Base-by-base conservation (phyloP, 805 yeast species). In the Pichia insulana region DNA sequence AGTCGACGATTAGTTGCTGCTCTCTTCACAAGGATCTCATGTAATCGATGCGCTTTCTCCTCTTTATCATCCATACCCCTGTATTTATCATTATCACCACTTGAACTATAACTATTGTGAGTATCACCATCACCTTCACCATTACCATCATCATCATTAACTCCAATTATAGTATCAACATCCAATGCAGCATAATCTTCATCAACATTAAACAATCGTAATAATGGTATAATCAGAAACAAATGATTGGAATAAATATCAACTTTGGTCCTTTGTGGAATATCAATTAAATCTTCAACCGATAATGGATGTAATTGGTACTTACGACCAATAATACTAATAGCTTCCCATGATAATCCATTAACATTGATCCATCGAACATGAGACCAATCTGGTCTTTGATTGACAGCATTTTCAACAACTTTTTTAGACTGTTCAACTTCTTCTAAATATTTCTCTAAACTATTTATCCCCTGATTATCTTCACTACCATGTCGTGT, bases 321-420 rank as follows among this genome's bases (percentile, higher is more conserved):
- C 38, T 59, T 56, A 34, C 65, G 57, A 2, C 73, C 69, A 33
- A 77, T 62, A 0, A 67, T 56, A 8, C 71, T 63, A 7, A 77
- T 68, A 7, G 78, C 77, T 41, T 74, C 80, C 79, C 79, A 74
- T 2, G 79, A 71, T n/a, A 76, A 57, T 0, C 81, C 82, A 51
- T 74, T 75, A 18, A 76, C 74, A 47, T 73, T 75, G 40, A 74
- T 62, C 80, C 80, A 74, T 13, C 80, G 56, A 1, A 75, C 75
- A 37, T 63, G 60, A 3, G 75, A 59, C 78, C 79, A 73, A 0
- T 44, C 31, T 1, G 80, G 78, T 31, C 68, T 52, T 7, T 43
- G 44, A 2, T 53, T 41, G n/a, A 76, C 45, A 0, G 58, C 55
- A 4, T 47, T 43, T 25, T 53, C 55, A 20, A 72, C 56, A 25